Evolutionary conservation across 192 early-diverging fungal genomes (phyloP).

Genomic region (Cladochytrium replicatum): DNA sequence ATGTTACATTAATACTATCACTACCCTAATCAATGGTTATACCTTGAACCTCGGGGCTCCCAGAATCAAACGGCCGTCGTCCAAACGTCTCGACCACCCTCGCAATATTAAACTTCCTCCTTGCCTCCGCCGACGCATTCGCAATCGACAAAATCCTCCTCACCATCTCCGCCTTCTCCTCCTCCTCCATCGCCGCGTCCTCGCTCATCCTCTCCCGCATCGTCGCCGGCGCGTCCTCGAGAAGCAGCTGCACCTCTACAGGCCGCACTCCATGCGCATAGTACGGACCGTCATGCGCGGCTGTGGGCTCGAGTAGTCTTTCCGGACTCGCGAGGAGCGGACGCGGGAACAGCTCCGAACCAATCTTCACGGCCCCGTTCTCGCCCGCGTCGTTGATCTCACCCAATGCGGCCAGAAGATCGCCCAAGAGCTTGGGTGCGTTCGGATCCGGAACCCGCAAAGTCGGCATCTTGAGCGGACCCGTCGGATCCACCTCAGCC

Average conservation of each 20-base stretch:
- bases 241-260: conserved; percentile 23
- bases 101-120: conserved; percentile 65
- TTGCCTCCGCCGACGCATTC: conserved; percentile 67
- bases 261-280: conserved; percentile 30
- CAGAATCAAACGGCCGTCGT: conserved; percentile 69
- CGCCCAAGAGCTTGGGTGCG: no score
- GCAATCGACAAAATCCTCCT: conserved; percentile 62
- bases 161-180: conserved; percentile 36
- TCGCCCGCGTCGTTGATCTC: no score
- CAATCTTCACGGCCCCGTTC: no score
- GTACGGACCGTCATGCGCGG: conserved; percentile 17
- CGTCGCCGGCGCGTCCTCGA: conserved; percentile 18
- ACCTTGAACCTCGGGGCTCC: conserved; percentile 91
- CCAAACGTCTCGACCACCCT: conserved; percentile 70
- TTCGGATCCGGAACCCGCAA: no score
- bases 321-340: no score
- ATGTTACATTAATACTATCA: no score
- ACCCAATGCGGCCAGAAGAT: no score
- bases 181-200: not conserved
- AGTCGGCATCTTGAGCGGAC: no score
- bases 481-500: no score
- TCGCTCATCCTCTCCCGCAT: not conserved
- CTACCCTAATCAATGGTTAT: conserved; percentile 1
- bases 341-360: no score
- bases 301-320: no score